Percentiles rank a stretch among this genome's conserved stretches.
These are phyloP conservation scores for Termitomyces titanicus DNA, from an alignment of 768 basidiomycete species.

Conservation along the genomic window DNA sequence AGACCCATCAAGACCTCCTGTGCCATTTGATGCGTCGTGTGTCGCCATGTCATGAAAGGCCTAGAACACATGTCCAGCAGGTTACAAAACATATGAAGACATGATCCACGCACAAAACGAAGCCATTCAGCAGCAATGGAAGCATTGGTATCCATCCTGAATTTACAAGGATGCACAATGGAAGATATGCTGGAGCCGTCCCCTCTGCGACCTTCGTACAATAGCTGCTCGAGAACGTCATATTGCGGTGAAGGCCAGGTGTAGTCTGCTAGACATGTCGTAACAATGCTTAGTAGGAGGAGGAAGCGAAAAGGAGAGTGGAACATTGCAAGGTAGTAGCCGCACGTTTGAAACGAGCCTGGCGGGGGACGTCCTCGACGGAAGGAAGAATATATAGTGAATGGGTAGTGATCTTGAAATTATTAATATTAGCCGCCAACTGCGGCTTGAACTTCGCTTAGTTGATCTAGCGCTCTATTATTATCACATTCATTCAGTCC, in stretches of 20 bases:
- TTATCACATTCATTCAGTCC: too few species aligned
- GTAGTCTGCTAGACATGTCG: constrained; percentile 19
- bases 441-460: too few species aligned
- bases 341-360: constrained; percentile 5
- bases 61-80: constrained; percentile 18
- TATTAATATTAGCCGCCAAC: too few species aligned
- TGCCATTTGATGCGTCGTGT: constrained; percentile 39
- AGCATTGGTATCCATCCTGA: constrained; percentile 23
- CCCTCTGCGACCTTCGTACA: constrained; percentile 32
- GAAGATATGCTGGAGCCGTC: constrained; percentile 29
- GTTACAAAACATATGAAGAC: background rate
- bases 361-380: background rate
- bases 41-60: constrained; percentile 52
- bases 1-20: constrained; percentile 49
- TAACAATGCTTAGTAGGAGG: constrained; percentile 13
- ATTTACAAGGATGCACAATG: constrained; percentile 26
- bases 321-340: constrained; percentile 13
- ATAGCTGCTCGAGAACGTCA: constrained; percentile 30
- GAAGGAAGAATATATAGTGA: background rate
- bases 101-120: constrained; percentile 27
- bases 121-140: constrained; percentile 39
- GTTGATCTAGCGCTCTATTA: too few species aligned
- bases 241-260: constrained; percentile 33
- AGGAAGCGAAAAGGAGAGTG: constrained; percentile 17
- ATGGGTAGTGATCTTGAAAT: background rate